Conservation (phyloP, 441 rosid species). For the Syzygium malaccense region DNA sequence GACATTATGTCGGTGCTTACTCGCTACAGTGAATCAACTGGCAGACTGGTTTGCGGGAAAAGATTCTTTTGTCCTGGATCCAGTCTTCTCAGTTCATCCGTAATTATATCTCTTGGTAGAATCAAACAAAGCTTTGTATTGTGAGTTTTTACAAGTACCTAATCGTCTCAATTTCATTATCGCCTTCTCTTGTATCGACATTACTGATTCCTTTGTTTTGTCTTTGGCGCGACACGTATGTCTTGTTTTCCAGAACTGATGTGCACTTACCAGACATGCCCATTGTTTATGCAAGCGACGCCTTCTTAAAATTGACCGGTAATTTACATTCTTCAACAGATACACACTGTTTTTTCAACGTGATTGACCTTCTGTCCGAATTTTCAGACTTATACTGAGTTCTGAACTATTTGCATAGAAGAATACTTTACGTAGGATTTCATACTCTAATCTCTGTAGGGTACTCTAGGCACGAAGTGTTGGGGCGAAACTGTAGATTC, state of each 20-base stretch:
- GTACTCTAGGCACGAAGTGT: conserved; percentile 70
- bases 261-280: conserved; percentile 71
- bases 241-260: conserved; percentile 52
- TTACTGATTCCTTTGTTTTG: conserved; percentile 14
- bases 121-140: conserved; percentile 98
- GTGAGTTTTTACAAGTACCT: conserved; percentile 68
- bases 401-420: background rate
- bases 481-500: conserved; percentile 69
- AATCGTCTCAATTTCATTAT: background rate
- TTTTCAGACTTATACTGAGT: background rate
- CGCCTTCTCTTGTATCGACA: conserved; percentile 7
- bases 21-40: conserved; percentile 49
- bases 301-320: conserved; percentile 88
- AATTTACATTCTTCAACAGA: background rate
- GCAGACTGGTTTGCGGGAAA: conserved; percentile 57
- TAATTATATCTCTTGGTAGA: conserved; percentile 95
- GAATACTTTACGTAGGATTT: background rate
- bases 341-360: background rate
- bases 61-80: conserved; percentile 32
- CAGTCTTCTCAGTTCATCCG: conserved; percentile 48
- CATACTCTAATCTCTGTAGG: conserved; percentile 24
- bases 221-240: conserved; percentile 5
- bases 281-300: conserved; percentile 81
- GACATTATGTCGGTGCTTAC: conserved; percentile 51
- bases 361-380: background rate